Conservation (phyloP, 2,329 filamentous ascomycete genomes). For the Pseudogymnoascus sp. region DNA sequence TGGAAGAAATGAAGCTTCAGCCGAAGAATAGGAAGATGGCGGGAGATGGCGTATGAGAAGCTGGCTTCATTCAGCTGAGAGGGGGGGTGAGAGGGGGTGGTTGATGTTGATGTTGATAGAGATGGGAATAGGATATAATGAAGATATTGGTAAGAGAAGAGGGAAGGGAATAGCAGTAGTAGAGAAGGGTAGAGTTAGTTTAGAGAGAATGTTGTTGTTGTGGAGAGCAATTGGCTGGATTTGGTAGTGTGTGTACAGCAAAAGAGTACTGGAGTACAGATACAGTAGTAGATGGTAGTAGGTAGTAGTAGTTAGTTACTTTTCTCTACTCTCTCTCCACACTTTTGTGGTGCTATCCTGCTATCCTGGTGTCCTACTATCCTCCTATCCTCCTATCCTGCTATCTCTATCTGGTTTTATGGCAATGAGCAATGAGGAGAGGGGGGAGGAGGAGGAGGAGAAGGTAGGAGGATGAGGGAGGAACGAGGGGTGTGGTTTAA, state of each 20-base stretch:
- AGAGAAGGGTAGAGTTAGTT: not conserved
- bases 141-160: not conserved
- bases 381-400: too few relatives aligned
- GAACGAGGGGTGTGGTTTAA: not conserved
- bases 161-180: not conserved
- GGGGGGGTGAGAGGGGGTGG: not conserved
- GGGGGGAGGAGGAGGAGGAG: not conserved
- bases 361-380: too few relatives aligned
- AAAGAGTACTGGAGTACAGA: not conserved
- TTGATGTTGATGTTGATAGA: not conserved
- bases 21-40: not conserved
- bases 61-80: not conserved
- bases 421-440: not conserved
- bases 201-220: not conserved
- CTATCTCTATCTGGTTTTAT: not conserved
- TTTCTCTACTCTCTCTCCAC: not conserved
- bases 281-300: not conserved
- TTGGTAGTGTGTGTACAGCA: not conserved
- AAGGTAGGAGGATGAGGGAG: not conserved
- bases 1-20: not conserved
- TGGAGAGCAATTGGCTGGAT: not conserved
- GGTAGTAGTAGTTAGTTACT: not conserved
- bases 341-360: too few relatives aligned
- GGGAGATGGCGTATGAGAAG: not conserved
- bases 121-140: not conserved